Base-by-base conservation (phyloP, 441 rosid species). In the Metrosideros polymorpha region DNA sequence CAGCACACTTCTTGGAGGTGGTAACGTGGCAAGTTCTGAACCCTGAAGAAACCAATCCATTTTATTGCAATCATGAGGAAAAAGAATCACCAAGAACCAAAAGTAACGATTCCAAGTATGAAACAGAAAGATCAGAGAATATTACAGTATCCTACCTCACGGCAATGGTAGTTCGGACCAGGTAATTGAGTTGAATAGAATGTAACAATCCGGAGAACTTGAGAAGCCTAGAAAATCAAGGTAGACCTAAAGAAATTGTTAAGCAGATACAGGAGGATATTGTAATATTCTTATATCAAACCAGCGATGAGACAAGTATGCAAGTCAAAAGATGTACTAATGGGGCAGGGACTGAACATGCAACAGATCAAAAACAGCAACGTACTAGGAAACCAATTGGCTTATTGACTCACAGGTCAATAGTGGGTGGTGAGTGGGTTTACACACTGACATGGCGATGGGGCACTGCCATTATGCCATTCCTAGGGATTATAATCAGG, bases 11-110 rank as follows among this genome's bases (percentile, higher is more conserved):
- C 90, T 86, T 63, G 92, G 94, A 84, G 84, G 91, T 1, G 92
- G 91, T 86, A 93, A 87, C 77, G 83, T 89, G 85, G 94, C 92
- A 30, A 91, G 91, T 82, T 84, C 88, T 59, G 94, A 93, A 71
- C 95, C 95, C 95, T 93, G 85, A 57, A 85, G 88, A 71, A 71
- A 71, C 5, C 9, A 71, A 83, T 53, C 42, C 84, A 51, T 30
- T 51, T 51, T 30, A 83, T 83, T 42, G 27, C 57, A 51, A 49
- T 83, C 84, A 52, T 12, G 19, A 51, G 84, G 57, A 83, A 30
- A 35, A 45, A 19, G 43, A 53, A 29, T 51, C 22, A 19, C 45
- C 42, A 52, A 12, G 61, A 22, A 51, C 84, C 55, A 83, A 43
- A 22, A 39, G n/a, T 35, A 15, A 50, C 57, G 52, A 66, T 66